A percentile compares a stretch with the other conserved stretches of the same genome.
These are phyloP conservation scores for Penicillium nordicum DNA, from an alignment of 2,329 filamentous ascomycete species.

Conservation along the genomic window DNA sequence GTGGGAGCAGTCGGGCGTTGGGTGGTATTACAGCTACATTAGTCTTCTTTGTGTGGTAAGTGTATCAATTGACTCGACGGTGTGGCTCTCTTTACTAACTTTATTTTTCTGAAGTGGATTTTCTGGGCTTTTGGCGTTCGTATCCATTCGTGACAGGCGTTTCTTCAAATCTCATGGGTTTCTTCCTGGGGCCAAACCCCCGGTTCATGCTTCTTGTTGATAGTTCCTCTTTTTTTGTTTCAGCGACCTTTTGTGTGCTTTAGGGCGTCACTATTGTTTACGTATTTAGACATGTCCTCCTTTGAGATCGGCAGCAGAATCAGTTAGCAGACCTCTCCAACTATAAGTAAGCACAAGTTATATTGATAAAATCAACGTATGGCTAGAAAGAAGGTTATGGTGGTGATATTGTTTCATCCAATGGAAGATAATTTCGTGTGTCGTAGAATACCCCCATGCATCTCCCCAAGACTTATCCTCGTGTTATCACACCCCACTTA, in stretches of 20 bases:
- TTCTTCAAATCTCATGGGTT: background rate
- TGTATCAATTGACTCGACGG: background rate
- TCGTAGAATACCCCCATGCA: no score
- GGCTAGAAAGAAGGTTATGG: no score
- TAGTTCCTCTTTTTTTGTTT: background rate
- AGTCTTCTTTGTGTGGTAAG: constrained; percentile 17
- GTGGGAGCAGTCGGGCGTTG: constrained; percentile 14
- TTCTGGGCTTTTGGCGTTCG: background rate
- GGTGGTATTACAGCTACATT: constrained; percentile 18
- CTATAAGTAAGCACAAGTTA: background rate
- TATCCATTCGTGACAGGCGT: background rate
- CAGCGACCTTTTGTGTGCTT: accelerated
- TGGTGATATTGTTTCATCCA: no score
- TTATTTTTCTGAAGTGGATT: background rate
- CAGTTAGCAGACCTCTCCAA: background rate
- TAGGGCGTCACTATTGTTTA: background rate
- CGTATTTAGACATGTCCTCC: background rate
- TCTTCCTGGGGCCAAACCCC: background rate
- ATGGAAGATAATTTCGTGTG: no score
- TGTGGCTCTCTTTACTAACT: background rate
- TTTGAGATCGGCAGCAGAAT: background rate
- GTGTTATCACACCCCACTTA: no score
- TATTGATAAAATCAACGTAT: no score
- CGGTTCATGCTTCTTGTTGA: background rate
- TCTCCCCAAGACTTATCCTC: no score